phyloP scores from a whole-genome alignment of 176 grass and related monocot species.

The Sorghum bicolor region Sorghum_bicolor_NCBIv3 NC_012873.2:35314501-35315000 shows the following conservation, averaged over 20 bases:
- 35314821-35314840: neutral
- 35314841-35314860: neutral
- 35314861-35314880: neutral
- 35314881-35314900: neutral
- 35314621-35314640: neutral
- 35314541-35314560: neutral
- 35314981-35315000: too few species aligned
- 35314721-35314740: neutral
- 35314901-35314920: neutral
- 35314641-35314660: neutral
- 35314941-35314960: too few species aligned
- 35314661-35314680: neutral
- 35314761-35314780: neutral
- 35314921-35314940: too few species aligned
- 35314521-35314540: neutral
- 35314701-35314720: neutral
- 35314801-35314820: neutral
- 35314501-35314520: neutral
- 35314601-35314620: neutral
- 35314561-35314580: neutral
- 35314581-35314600: neutral
- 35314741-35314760: neutral
- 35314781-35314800: neutral
- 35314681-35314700: neutral
- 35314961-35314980: too few species aligned